Conservation (phyloP, 306 rosid genomes). For the Medicago arabica region DNA sequence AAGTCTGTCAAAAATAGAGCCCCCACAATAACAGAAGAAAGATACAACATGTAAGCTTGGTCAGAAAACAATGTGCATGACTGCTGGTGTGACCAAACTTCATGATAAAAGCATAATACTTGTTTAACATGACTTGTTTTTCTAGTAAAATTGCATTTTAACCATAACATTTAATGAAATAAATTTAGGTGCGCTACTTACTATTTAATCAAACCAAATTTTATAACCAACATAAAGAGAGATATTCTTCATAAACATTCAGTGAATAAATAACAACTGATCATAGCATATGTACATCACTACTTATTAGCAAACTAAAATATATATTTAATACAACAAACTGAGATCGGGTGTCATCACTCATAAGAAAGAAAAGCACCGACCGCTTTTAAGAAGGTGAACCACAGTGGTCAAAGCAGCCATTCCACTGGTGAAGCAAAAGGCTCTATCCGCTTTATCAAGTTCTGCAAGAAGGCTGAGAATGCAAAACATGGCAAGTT, state of each 20-base stretch:
- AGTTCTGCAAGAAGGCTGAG: conserved; percentile 79
- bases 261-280: conserved; percentile 4
- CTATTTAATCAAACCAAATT: conserved; percentile 4
- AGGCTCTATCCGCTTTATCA: conserved; percentile 91
- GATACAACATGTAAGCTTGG: conserved; percentile 2
- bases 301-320: not conserved
- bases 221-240: conserved; percentile 15
- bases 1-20: conserved; percentile 5
- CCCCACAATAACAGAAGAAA: not conserved
- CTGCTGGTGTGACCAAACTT: not conserved
- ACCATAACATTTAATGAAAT: conserved; percentile 7
- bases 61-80: not conserved
- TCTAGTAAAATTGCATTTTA: conserved; percentile 2
- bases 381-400: conserved; percentile 82
- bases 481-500: conserved; percentile 43
- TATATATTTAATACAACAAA: not conserved
- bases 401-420: conserved; percentile 88
- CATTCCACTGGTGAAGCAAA: conserved; percentile 98
- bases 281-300: not conserved
- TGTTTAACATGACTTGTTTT: not conserved
- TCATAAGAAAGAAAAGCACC: conserved; percentile 55
- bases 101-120: not conserved
- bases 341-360: conserved; percentile 33
- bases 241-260: conserved; percentile 8
- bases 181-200: conserved; percentile 1